Base-by-base conservation (phyloP, 2,329 filamentous ascomycete genomes). In the Zelopaecilomyces penicillatus region DNA sequence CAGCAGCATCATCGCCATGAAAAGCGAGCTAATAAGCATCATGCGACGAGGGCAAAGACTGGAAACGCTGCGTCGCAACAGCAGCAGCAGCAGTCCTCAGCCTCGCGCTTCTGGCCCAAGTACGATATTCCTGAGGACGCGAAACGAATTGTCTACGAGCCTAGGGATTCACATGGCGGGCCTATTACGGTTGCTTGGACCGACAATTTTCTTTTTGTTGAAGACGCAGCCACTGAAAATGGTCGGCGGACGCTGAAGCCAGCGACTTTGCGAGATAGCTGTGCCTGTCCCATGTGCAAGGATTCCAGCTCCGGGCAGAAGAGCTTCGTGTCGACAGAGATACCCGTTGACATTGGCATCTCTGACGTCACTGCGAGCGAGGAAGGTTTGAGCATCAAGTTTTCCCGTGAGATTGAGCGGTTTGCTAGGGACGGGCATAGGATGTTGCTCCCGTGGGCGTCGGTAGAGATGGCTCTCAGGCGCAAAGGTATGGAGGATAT, bases 221-320 rank as follows among this genome's bases (percentile, higher is more conserved):
- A 61, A 10, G 47, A 61, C n/a, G 47, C 52, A 10, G 50, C 52
- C 11, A 43, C 47, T 3, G 51, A 45, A 6, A 30, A 49, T 4
- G 52, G 54, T 5, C 50, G 54, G 5, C 54, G 56, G 45, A 44
- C 52, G 6, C 51, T 65, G 6, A 53, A 57, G 30, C 51, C 58
- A 0, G 44, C 54, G 5, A 48, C 58, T 45, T 61, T 81, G 11
- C 76, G 79, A 28, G 78, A 82, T 52, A 62, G 65, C 19, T 82
- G 79, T 53, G 58, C 63, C 32, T 83, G 79, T 52, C 45, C 59
- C 0, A 53, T 54, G 8, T 83, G 79, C 57, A 67, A 75, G 42
- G 74, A 80, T 49, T 64, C 66, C 1, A 67, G 74, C n/a, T 81
- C 79, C 1, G 77, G 76, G 37, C 78, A 82, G 50, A 78, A 80